Conservation (phyloP, 164 flowering plant genomes). For the Malania oleifera region DNA sequence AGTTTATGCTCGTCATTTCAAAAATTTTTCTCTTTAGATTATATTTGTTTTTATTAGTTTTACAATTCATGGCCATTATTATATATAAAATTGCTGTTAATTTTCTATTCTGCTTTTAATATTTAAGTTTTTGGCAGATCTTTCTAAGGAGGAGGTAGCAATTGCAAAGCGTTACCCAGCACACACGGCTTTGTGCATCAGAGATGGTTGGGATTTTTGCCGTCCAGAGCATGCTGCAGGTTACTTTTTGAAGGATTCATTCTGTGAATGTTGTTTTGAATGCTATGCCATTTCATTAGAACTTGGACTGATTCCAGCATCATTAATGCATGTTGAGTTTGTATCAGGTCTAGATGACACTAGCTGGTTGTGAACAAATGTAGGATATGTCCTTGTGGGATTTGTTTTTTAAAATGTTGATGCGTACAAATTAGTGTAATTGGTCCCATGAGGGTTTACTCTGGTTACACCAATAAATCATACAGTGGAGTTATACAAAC, state of each 20-base stretch:
- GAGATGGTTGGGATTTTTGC: constrained; percentile 96
- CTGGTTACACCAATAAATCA: no score
- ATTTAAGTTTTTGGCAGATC: constrained; percentile 44
- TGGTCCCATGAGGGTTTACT: no score
- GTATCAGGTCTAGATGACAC: background rate
- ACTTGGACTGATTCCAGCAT: background rate
- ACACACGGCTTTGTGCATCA: constrained; percentile 77
- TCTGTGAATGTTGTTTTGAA: background rate
- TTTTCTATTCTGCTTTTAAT: background rate
- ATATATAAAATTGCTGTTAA: background rate
- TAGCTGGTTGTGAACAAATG: no score
- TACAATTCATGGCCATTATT: background rate
- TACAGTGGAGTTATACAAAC: no score
- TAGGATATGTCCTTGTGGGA: no score
- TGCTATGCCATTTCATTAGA: background rate
- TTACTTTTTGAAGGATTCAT: constrained; percentile 18
- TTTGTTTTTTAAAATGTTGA: no score
- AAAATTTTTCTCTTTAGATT: background rate
- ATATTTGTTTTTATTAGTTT: no score
- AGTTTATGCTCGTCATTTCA: background rate
- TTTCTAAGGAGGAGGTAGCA: constrained; percentile 64
- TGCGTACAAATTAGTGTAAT: no score
- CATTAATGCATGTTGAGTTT: background rate
- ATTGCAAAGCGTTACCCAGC: constrained; percentile 87
- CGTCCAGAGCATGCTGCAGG: constrained; percentile 83